Evolutionary conservation across 768 basidiomycete species (phyloP), one percentile per base, ranked within the genome.

Genomic region (Lepiota brunneoincarnata): DNA sequence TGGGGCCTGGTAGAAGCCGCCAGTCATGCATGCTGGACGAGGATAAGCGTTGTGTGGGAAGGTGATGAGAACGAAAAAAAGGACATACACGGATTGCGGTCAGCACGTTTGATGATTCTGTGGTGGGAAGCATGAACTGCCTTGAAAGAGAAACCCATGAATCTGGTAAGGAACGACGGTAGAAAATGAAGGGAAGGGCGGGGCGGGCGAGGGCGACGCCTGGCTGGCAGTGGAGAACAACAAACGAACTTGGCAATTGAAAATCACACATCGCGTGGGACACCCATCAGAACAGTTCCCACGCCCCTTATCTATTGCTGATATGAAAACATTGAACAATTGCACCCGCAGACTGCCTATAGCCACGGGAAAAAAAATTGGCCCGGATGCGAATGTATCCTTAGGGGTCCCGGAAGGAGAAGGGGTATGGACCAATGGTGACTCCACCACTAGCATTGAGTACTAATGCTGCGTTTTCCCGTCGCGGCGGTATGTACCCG

Each of bases 1-100:
- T 0, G 89, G 89, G 6, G 73, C 65, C 35, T 66, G 75, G 72
- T 88, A 88, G 63, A 91, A 82, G 0, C 79, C 80, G 37, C 86
- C 86, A 1, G 74, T 77, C 1, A 63, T 40, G 65, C 87, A 89
- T 26, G 67, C 80, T 81, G 26, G 12, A 21, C 4, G 46, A 26
- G n/a, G 36, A 49, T 46, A 5, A 53, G 45, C 7, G 21, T 12
- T 37, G 28, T n/a, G 47, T 40, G 23, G 17, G 23, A 21, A 20
- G 28, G 51, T 37, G 35, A 39, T 12, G 10, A 11, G 45, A 21
- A 28, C 34, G 10, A 24, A 28, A 26, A 21, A 34, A n/a, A 40
- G n/a, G 12, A 49, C 38, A n/a, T 26, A 48, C 48, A 28, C 14
- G 48, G 20, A 26, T 49, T 55, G 5, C 46, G 48, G 17, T 20